phyloP scores from a whole-genome alignment of 192 early-diverging fungal species.

The Phycomyces nitens region DNA sequence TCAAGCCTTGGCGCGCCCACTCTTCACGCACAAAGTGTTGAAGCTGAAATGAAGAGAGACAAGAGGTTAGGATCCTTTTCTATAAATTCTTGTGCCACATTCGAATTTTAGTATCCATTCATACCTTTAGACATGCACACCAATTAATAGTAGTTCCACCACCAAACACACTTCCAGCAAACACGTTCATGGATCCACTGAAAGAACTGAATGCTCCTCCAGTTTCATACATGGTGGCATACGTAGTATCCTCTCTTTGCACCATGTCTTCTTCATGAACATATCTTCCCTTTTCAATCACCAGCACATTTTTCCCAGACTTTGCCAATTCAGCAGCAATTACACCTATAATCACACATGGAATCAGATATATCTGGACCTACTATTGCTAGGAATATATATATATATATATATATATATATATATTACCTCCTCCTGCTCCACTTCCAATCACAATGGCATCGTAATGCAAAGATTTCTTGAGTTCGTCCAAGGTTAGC shows the following conservation, averaged over 20 bases:
- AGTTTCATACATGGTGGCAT: conserved; percentile 54
- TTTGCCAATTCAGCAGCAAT: conserved; percentile 61
- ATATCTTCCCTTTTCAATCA: conserved; percentile 72
- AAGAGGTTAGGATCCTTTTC: no score
- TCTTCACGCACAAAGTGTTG: conserved; percentile 65
- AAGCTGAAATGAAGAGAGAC: no score
- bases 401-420: conserved; percentile 4
- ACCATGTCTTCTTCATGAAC: conserved; percentile 48
- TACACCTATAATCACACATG: conserved; percentile 32
- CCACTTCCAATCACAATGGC: conserved; percentile 70
- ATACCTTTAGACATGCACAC: conserved; percentile 55
- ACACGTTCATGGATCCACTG: conserved; percentile 51
- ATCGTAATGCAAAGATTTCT: conserved; percentile 31
- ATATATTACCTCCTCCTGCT: conserved; percentile 66
- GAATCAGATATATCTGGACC: no score
- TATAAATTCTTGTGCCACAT: no score
- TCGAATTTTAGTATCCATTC: no score
- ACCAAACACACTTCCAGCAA: conserved; percentile 67
- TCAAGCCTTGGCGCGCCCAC: conserved; percentile 61
- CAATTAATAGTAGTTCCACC: conserved; percentile 77
- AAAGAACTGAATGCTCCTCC: conserved; percentile 42
- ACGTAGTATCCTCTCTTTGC: conserved; percentile 47
- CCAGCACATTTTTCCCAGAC: conserved; percentile 63
- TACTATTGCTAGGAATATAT: not conserved
- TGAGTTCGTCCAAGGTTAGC: not conserved